Conservation (phyloP, 2,329 filamentous ascomycete species). For the Alternaria ventricosa region DNA sequence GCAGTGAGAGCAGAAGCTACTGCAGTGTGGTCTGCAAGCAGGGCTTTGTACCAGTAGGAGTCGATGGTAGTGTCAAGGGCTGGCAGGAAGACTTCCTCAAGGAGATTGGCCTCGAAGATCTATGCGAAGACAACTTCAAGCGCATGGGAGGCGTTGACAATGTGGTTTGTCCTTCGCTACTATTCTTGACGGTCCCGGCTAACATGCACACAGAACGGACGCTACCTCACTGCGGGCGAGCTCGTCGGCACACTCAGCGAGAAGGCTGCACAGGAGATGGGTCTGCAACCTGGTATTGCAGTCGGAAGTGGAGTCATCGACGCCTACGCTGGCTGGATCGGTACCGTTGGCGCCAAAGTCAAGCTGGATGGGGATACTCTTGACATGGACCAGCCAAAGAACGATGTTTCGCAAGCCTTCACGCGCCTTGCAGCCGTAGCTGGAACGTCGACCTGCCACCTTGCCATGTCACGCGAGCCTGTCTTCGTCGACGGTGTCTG, state of each 20-base stretch:
- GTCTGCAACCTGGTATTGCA: constrained; percentile 84
- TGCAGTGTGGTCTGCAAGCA: constrained; percentile 98
- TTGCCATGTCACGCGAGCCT: constrained; percentile 91
- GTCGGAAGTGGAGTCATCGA: constrained; percentile 97
- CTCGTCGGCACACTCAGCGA: constrained; percentile 84
- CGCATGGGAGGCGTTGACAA: constrained; percentile 93
- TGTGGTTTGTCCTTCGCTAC: constrained; percentile 71
- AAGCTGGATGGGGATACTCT: constrained; percentile 72
- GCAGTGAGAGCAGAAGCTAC: constrained; percentile 88
- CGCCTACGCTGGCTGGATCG: constrained; percentile 98
- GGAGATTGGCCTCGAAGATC: constrained; percentile 83
- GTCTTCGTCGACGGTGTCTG: constrained; percentile 96
- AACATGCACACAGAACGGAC: constrained; percentile 76
- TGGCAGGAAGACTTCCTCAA: constrained; percentile 96
- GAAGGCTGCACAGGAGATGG: constrained; percentile 81
- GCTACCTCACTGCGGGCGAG: constrained; percentile 90
- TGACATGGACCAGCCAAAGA: constrained; percentile 71
- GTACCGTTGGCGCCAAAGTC: constrained; percentile 97
- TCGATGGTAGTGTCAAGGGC: constrained; percentile 95
- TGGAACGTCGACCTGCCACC: constrained; percentile 94
- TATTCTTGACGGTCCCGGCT: constrained; percentile 35
- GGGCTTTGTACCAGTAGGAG: constrained; percentile 93
- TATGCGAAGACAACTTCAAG: constrained; percentile 86
- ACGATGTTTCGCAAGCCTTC: constrained; percentile 91
- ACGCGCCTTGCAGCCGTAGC: constrained; percentile 91